Evolutionary conservation across 495 filamentous ascomycete species (phyloP), one percentile per base, ranked within the genome.

Genomic region (Hypoxylon fragiforme): DNA sequence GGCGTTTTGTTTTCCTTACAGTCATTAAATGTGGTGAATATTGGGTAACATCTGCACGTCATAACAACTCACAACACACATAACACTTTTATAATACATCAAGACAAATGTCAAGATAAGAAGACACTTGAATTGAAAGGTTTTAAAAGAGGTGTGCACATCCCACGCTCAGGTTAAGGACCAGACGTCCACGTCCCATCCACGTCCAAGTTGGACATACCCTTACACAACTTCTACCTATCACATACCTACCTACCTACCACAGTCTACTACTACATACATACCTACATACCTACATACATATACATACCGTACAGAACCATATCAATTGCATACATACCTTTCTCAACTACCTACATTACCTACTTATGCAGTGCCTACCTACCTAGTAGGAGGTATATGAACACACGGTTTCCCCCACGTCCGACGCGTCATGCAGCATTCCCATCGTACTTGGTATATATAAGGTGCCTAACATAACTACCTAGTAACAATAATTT

Each of bases 11-110:
- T 16, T 22, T 24, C 38, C 57, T 54, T 22, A n/a, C n/a, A n/a
- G 20, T 28, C 28, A 20, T 53, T 31, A 44, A 46, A 50, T 54
- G 34, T 30, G 54, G 40, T 42, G 45, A 48, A 53, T 51, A 26
- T 50, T 58, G 54, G 60, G 60, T 63, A 59, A 49, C 60, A 63
- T 58, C 44, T 58, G 50, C 60, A 58, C 60, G 60, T 63, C 60
- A 63, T 63, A 44, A 53, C 48, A 54, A 15, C n/a, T n/a, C n/a
- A 31, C 30, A 15, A 52, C 42, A 44, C 42, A 57, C 39, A 44
- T 36, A 37, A n/a, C n/a, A n/a, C n/a, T n/a, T n/a, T n/a, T n/a
- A n/a, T n/a, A n/a, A n/a, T n/a, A n/a, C n/a, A n/a, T n/a, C n/a
- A n/a, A n/a, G n/a, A n/a, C n/a, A n/a, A n/a, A n/a, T n/a, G n/a